Conservation (phyloP, 176 grass and related monocot species). For the Avena insularis region DNA sequence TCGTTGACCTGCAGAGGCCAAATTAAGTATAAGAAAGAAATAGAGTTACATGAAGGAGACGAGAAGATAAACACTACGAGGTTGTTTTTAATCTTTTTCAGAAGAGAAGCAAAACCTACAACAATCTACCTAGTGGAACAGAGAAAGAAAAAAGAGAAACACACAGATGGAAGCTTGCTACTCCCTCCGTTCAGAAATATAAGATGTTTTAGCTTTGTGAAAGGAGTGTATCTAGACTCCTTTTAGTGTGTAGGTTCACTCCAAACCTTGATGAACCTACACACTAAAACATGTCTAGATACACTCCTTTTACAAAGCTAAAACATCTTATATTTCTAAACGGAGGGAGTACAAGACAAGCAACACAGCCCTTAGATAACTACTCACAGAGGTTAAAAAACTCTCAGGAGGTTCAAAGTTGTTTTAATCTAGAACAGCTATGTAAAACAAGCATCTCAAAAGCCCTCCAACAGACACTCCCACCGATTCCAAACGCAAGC, state of each 20-base stretch:
- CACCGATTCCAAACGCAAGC: background rate
- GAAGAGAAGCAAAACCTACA: conserved; percentile 3
- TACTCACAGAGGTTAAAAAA: background rate
- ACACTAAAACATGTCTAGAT: no score
- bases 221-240: no score
- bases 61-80: background rate
- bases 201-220: no score
- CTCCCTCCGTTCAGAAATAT: no score
- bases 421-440: conserved; percentile 16
- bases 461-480: conserved; percentile 5
- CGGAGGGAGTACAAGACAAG: background rate
- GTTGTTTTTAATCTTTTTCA: background rate
- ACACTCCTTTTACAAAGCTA: no score
- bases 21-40: conserved; percentile 20
- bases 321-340: no score
- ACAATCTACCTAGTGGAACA: conserved; percentile 9
- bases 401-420: background rate
- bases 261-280: no score
- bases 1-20: conserved; percentile 77
- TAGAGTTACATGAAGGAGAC: background rate
- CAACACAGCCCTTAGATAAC: background rate
- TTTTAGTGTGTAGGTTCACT: no score
- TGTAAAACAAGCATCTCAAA: conserved; percentile 18
- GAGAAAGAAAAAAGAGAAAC: background rate
- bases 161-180: background rate